Evolutionary conservation across 2,329 filamentous ascomycete species (phyloP), one percentile per base, ranked within the genome.

Genomic region (Raffaelea arxii): DNA sequence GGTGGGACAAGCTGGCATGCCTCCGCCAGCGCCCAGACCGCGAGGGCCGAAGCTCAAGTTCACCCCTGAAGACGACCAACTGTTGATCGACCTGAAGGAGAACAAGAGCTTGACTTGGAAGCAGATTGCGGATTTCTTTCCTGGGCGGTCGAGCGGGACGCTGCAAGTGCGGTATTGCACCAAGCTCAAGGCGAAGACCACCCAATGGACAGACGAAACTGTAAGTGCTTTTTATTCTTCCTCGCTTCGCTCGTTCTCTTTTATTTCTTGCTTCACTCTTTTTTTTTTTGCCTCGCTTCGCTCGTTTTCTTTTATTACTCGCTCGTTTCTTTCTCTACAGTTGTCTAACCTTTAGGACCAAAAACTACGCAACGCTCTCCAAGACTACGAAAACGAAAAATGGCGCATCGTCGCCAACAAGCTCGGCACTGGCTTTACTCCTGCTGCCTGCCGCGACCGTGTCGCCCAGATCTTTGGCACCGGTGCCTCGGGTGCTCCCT

Each of bases 31-130:
- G 38, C 78, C 84, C 44, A 72, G 84, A 56, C 90, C 90, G 10
- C 80, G 86, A 50, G 88, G 87, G 3, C 89, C 89, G 6, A 96
- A 95, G 67, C 73, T 94, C 55, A 95, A 95, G 65, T 96, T 96
- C 60, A 95, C 89, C 1, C 81, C 86, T 10, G 89, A 94, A 63
- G 90, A 96, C 61, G 90, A 96, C 63, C 82, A 86, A 55, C 69
- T 94, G 41, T 72, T 96, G 46, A 82, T 95, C 47, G 86, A 94
- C 59, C 70, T 96, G 51, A 96, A 96, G 64, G 90, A 96, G 66
- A 90, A 92, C 59, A 94, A 92, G 65, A 90, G 87, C 59, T 71
- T 96, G 60, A 94, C 90, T 4, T 96, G 90, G 90, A 95, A 94
- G 67, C 90, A 96, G 70, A 96, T 96, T 59, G 87, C 89, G 47